Conservation (phyloP, 495 filamentous ascomycete species). For the Penicillium alfredii region DNA sequence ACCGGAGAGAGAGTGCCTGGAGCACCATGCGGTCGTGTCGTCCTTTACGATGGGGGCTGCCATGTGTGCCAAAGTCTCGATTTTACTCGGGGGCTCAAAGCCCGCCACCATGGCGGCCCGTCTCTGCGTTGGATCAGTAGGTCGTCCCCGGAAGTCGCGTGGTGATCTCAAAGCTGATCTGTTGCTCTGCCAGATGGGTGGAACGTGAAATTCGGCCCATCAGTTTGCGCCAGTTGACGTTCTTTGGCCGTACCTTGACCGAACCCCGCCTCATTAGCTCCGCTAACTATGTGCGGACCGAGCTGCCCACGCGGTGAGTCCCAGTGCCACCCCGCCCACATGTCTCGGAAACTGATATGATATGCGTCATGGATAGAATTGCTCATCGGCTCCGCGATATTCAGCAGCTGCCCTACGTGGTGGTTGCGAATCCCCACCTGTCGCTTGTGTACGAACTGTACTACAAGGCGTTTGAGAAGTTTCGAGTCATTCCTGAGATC, state of each 20-base stretch:
- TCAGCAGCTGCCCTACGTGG: slow-evolving; percentile 92
- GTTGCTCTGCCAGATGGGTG: slow-evolving; percentile 62
- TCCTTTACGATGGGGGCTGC: slow-evolving; percentile 29
- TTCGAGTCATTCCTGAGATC: slow-evolving; percentile 78
- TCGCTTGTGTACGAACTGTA: slow-evolving; percentile 95
- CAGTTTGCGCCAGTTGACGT: slow-evolving; percentile 85
- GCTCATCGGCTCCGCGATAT: slow-evolving; percentile 95
- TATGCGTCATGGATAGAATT: slow-evolving; percentile 61
- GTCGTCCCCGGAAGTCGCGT: slow-evolving; percentile 18
- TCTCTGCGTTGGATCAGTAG: slow-evolving; percentile 83
- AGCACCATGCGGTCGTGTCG: slow-evolving; percentile 33
- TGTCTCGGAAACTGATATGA: too few relatives aligned
- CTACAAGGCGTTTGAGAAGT: slow-evolving; percentile 87
- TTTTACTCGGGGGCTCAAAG: slow-evolving; percentile 27
- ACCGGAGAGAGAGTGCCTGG: slow-evolving; percentile 24
- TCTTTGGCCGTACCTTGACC: slow-evolving; percentile 87
- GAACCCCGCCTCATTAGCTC: slow-evolving; percentile 85
- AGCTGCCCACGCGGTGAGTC: slow-evolving; percentile 81
- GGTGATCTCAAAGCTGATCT: slow-evolving; percentile 3
- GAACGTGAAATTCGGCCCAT: slow-evolving; percentile 79
- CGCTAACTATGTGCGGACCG: slow-evolving; percentile 94
- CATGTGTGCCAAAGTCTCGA: slow-evolving; percentile 16
- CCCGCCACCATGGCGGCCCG: slow-evolving; percentile 69
- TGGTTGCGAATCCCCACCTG: slow-evolving; percentile 91
- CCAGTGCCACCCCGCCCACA: too few relatives aligned